A percentile compares a stretch with the other conserved stretches of the same genome.
These are phyloP conservation scores for Elsinoe fawcettii DNA, from an alignment of 2,329 filamentous ascomycete genomes.

Conservation along the genomic window DNA sequence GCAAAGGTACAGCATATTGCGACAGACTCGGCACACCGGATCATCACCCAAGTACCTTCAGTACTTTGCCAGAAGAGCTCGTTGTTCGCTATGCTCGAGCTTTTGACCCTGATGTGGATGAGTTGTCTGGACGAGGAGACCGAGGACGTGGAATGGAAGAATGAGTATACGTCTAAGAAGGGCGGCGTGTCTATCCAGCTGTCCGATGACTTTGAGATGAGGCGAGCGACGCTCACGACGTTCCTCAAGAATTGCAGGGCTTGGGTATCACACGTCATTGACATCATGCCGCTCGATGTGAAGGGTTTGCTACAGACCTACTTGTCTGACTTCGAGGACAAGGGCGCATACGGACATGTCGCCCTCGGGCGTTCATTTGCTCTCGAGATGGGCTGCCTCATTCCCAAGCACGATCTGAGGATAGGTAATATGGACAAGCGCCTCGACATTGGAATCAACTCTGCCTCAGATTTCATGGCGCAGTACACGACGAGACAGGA, in stretches of 20 bases:
- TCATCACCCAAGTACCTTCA: conserved; percentile 78
- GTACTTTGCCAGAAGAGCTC: conserved; percentile 83
- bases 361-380: conserved; percentile 91
- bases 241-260: conserved; percentile 67
- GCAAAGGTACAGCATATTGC: conserved; percentile 85
- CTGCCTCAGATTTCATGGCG: conserved; percentile 89
- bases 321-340: conserved; percentile 87
- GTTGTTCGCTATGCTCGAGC: conserved; percentile 83
- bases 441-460: conserved; percentile 70
- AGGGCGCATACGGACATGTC: conserved; percentile 82
- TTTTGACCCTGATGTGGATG: conserved; percentile 89
- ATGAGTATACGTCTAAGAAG: conserved; percentile 67
- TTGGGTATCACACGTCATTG: conserved; percentile 76
- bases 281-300: conserved; percentile 81
- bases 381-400: conserved; percentile 78
- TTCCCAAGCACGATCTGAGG: conserved; percentile 79
- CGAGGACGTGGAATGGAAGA: conserved; percentile 82
- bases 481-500: conserved; percentile 96
- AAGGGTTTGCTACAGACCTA: conserved; percentile 96
- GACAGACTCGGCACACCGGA: conserved; percentile 71
- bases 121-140: conserved; percentile 92
- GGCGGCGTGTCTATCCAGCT: conserved; percentile 77
- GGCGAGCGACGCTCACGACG: conserved; percentile 68
- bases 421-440: conserved; percentile 72
- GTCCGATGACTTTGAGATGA: conserved; percentile 84